Conservation (phyloP, 371 early-diverging fungal genomes). For the Batkoa obscura region DNA sequence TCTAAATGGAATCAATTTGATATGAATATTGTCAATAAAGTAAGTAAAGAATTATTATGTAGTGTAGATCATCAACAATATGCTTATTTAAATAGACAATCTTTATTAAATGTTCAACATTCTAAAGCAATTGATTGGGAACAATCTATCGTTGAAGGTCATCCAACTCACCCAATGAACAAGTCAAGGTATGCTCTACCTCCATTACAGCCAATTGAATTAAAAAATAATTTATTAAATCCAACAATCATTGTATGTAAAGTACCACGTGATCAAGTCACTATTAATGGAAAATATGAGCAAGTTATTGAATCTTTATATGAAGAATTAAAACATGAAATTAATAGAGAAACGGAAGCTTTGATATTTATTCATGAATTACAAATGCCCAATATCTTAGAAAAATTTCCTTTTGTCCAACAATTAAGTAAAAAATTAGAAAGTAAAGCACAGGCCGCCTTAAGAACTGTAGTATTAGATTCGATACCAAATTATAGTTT, state of each 20-base stretch:
- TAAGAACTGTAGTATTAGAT: conserved; percentile 37
- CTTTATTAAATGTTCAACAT: background rate
- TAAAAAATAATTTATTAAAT: conserved; percentile 22
- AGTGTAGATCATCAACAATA: conserved; percentile 14
- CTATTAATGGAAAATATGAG: conserved; percentile 31
- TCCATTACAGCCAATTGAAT: conserved; percentile 26
- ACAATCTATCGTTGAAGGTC: conserved; percentile 29
- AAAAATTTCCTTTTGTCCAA: conserved; percentile 23
- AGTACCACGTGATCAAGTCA: conserved; percentile 22
- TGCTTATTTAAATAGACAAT: background rate
- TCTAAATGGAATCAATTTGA: background rate
- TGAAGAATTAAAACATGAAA: conserved; percentile 12
- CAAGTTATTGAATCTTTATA: conserved; percentile 12
- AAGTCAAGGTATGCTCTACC: conserved; percentile 37
- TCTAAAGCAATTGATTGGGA: conserved; percentile 1
- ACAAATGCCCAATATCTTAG: conserved; percentile 35
- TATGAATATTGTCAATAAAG: background rate
- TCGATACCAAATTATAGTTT: conserved; percentile 21
- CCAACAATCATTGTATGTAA: conserved; percentile 26
- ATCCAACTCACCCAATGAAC: conserved; percentile 66
- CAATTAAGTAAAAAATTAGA: conserved; percentile 19
- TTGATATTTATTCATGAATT: conserved; percentile 42
- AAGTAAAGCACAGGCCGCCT: conserved; percentile 36
- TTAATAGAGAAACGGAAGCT: conserved; percentile 13
- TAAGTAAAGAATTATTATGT: conserved; percentile 14